Evolutionary conservation across 2,329 filamentous ascomycete genomes (phyloP).

Genomic region (Fusarium compactum): DNA sequence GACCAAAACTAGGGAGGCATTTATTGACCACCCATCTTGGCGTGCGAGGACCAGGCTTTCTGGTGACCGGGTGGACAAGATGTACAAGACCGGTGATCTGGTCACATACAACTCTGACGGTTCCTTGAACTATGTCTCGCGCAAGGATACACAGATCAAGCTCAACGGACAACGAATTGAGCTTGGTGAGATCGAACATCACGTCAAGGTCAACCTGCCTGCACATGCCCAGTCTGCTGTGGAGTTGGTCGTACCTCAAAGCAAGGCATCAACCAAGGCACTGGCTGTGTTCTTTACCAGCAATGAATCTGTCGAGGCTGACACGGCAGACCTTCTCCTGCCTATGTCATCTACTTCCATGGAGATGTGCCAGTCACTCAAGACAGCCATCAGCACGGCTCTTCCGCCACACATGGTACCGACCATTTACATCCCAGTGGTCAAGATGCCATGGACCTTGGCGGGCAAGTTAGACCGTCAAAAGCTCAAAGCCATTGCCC

Average conservation of each 20-base stretch:
- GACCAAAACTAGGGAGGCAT: slow-evolving; percentile 21
- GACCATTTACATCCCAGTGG: slow-evolving; percentile 55
- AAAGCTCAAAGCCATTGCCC: slow-evolving; percentile 45
- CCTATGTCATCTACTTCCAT: slow-evolving; percentile 20
- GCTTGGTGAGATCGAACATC: slow-evolving; percentile 59
- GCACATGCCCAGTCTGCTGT: slow-evolving; percentile 56
- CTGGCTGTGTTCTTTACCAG: slow-evolving; percentile 39
- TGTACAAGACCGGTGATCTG: slow-evolving; percentile 65
- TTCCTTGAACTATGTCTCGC: slow-evolving; percentile 59
- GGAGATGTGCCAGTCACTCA: slow-evolving; percentile 19
- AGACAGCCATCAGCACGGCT: slow-evolving; percentile 8
- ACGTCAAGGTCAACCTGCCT: slow-evolving; percentile 57
- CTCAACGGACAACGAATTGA: slow-evolving; percentile 69
- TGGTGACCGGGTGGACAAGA: not conserved
- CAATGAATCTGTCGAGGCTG: not conserved
- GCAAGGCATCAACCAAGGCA: slow-evolving; percentile 31
- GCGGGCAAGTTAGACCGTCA: slow-evolving; percentile 61
- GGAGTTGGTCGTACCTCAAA: slow-evolving; percentile 59
- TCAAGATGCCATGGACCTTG: slow-evolving; percentile 55
- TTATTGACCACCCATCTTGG: slow-evolving; percentile 60
- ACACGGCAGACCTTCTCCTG: not conserved
- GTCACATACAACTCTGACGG: slow-evolving; percentile 58
- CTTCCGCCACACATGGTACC: slow-evolving; percentile 57
- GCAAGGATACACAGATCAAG: slow-evolving; percentile 71
- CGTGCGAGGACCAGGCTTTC: slow-evolving; percentile 33